Evolutionary conservation across 1,284 basidiomycete species (phyloP).

Genomic region (Porodaedalea pini): DNA sequence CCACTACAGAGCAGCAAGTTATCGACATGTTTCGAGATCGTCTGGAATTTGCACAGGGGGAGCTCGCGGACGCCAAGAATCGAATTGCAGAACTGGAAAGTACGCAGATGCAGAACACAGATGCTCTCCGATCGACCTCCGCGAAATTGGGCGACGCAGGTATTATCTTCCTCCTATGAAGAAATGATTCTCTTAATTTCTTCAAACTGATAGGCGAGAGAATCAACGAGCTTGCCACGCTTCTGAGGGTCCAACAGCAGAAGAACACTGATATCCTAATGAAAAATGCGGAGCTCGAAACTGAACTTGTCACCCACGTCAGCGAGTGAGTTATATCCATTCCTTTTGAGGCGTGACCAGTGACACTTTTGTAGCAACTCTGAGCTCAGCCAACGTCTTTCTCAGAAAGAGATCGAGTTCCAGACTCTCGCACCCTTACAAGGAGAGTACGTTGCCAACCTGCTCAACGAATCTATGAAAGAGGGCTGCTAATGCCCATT

Average conservation of each 20-base stretch:
- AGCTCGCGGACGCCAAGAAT: constrained; percentile 17
- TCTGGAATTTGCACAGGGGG: constrained; percentile 17
- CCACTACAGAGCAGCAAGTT: constrained; percentile 16
- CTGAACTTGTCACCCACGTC: background rate
- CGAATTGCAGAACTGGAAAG: constrained; percentile 15
- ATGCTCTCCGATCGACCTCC: background rate
- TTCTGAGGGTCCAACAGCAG: constrained; percentile 7
- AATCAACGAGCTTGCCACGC: constrained; percentile 1
- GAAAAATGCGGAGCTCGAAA: constrained; percentile 13
- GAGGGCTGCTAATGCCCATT: background rate
- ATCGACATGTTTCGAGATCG: constrained; percentile 20
- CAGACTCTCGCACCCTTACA: background rate
- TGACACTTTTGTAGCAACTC: background rate
- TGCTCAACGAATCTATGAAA: background rate
- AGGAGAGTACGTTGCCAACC: constrained; percentile 8
- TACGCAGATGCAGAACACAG: background rate
- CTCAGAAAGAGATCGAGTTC: constrained; percentile 1
- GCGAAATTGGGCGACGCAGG: constrained; percentile 9
- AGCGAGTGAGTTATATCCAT: background rate
- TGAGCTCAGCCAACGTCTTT: background rate
- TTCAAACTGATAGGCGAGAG: background rate
- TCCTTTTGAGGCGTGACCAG: background rate
- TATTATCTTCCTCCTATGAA: background rate
- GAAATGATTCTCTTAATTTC: background rate
- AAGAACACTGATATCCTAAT: constrained; percentile 1